Evolutionary conservation across 2,329 filamentous ascomycete species (phyloP), one percentile per base, ranked within the genome.

Genomic region (Paecilomyces variotii): DNA sequence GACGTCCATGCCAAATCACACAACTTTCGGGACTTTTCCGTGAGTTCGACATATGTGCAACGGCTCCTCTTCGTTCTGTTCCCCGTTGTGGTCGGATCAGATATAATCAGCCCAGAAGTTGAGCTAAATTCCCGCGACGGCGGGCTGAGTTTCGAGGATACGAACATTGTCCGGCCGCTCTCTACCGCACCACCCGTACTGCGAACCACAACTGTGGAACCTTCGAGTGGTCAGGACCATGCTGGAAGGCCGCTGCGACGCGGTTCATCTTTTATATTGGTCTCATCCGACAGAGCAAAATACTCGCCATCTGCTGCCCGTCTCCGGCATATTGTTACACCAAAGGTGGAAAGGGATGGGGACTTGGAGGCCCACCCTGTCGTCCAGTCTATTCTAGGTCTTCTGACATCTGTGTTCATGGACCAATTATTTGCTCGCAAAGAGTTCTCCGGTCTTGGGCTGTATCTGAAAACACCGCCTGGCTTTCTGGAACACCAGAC

Each of bases 401-500:
- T 97, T 25, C 83, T 93, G 1, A 80, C 94, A 54, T 84, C 83
- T 24, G 85, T 97, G 0, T 96, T 96, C 67, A 82, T 89, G 55
- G 92, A 97, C 66, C 91, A 97, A 65, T 78, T 97, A 0, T 84
- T 96, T 50, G 83, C 82, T 30, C 86, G 91, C 27, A 96, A 96
- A 70, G 94, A 99, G 56, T 99, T 97, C 68, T 81, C 87, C 2
- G 93, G 94, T 0, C 89, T 99, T 56, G 87, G 88, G 0, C 77
- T 99, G 9, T 96, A 90, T 68, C 78, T 90, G 56, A 96, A 94
- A 70, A 88, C 93, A 0, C 94, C 95, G 1, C 91, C 94, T 0
- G 92, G 93, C 0, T 96, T 96, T 67, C 85, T 93, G 64, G 94
- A 97, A 70, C 91, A 97, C 65, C 92, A 97, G 67, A 91, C 91